A percentile compares a stretch with the other conserved stretches of the same genome.
phyloP scores from a whole-genome alignment of 129 eudicot species.

The Ambrosia trifida region DNA sequence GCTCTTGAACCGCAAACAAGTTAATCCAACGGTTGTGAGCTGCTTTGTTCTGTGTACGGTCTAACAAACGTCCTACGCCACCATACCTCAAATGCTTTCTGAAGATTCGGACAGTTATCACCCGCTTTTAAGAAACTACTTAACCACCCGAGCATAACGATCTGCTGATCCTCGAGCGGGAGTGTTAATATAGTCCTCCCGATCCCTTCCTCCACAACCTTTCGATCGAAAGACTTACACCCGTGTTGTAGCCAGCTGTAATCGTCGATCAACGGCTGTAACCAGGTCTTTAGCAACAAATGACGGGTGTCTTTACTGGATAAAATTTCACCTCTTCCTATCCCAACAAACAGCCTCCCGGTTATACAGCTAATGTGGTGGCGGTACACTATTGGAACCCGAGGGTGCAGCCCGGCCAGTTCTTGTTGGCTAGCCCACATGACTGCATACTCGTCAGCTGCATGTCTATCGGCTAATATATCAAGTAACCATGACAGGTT shows the following conservation, averaged over 20 bases:
- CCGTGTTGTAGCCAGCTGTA: constrained; percentile 91
- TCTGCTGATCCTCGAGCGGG: constrained; percentile 96
- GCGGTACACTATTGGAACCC: constrained; percentile 54
- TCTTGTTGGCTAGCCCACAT: constrained; percentile 87
- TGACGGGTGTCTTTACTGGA: constrained; percentile 77
- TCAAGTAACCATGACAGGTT: constrained; percentile 88
- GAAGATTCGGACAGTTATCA: constrained; percentile 94
- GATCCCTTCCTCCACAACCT: constrained; percentile 94
- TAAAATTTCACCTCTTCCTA: constrained; percentile 83
- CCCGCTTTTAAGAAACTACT: constrained; percentile 76
- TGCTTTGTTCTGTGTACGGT: constrained; percentile 59
- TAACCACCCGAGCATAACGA: constrained; percentile 80
- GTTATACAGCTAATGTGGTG: constrained; percentile 76
- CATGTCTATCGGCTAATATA: constrained; percentile 67
- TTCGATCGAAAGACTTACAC: constrained; percentile 82
- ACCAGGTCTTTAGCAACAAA: constrained; percentile 70
- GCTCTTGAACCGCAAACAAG: background rate
- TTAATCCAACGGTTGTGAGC: constrained; percentile 42
- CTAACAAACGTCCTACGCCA: constrained; percentile 94
- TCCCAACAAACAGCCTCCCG: constrained; percentile 78
- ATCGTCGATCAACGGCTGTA: constrained; percentile 86
- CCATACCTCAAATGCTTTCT: constrained; percentile 95
- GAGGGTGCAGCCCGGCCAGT: constrained; percentile 59
- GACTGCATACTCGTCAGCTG: constrained; percentile 75
- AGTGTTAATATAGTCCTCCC: constrained; percentile 91